Base-by-base conservation (phyloP, 2,329 filamentous ascomycete species). In the Neonectria punicea region DNA sequence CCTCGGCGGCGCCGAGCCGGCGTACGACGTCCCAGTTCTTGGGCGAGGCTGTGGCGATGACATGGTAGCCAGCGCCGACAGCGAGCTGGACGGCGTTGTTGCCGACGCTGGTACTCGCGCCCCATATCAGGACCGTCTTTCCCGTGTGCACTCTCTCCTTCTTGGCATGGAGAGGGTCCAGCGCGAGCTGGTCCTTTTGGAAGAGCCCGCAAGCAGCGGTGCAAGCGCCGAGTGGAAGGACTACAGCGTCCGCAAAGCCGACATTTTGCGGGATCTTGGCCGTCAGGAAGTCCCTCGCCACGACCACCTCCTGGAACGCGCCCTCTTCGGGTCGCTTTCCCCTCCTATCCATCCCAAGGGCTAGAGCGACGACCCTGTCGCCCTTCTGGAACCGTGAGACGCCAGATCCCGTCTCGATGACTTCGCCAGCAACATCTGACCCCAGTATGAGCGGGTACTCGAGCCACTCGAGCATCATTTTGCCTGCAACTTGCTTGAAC, bases 101-200 rank as follows among this genome's bases (percentile, higher is more conserved):
- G 1, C 84, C 83, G 2, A 84, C 82, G 25, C 77, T 78, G 0
- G 81, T 80, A 9, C 81, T 80, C 6, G 84, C 86, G 36, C 85
- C 85, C 82, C 83, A 87, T 49, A 78, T 62, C 30, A 58, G 44
- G 8, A 47, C 6, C 44, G 22, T 25, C 44, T 47, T 47, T 25
- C 44, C 44, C 44, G 36, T 53, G 16, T 41, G 25, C 4, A 18
- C 16, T 14, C 41, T 46, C 18, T 28, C 28, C 41, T 58, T 44
- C 10, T 22, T n/a, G 9, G 58, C 13, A 13, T 20, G 54, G 5
- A 70, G 72, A 36, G 18, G 50, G 9, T 72, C 63, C 39, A 74
- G 66, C 10, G 63, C 46, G 3, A 73, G 63, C 39, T 67, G 70
- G 46, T 70, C 67, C 34, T 67, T 57, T 3, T 66, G 58, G 49